Evolutionary conservation across 495 filamentous ascomycete genomes (phyloP).

Genomic region (Aspergillus kassunensis): DNA sequence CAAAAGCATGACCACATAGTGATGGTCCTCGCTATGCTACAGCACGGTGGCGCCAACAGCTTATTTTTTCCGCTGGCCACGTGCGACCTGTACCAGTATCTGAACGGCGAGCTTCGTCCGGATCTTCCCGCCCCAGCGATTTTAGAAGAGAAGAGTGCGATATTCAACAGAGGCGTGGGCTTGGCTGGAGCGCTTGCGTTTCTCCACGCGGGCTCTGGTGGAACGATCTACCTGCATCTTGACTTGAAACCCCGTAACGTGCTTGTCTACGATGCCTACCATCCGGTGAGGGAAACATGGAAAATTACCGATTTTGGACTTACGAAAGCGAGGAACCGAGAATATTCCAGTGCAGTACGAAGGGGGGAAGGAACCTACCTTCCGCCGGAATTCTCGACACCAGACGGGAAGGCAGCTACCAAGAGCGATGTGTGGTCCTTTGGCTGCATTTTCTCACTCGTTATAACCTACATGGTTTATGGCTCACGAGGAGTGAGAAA

Average conservation of each 20-base stretch:
- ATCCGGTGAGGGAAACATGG: slow-evolving; percentile 18
- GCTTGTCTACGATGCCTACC: slow-evolving; percentile 23
- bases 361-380: slow-evolving; percentile 20
- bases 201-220: slow-evolving; percentile 20
- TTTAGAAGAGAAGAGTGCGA: neutral
- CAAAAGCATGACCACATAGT: slow-evolving; percentile 11
- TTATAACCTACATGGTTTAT: slow-evolving; percentile 15
- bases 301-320: slow-evolving; percentile 32
- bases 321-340: slow-evolving; percentile 15
- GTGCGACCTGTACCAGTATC: slow-evolving; percentile 15
- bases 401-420: slow-evolving; percentile 7
- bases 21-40: slow-evolving; percentile 16
- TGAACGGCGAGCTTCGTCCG: neutral
- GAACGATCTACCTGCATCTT: slow-evolving; percentile 27
- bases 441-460: slow-evolving; percentile 22
- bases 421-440: slow-evolving; percentile 25
- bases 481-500: slow-evolving; percentile 6
- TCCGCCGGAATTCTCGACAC: slow-evolving; percentile 19
- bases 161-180: slow-evolving; percentile 14
- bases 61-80: slow-evolving; percentile 17
- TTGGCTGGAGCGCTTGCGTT: slow-evolving; percentile 23
- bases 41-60: slow-evolving; percentile 13
- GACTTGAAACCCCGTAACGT: slow-evolving; percentile 46
- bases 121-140: neutral
- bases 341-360: slow-evolving; percentile 2